phyloP scores from a whole-genome alignment of 208 protist species.

The Trypanosoma mega region DNA sequence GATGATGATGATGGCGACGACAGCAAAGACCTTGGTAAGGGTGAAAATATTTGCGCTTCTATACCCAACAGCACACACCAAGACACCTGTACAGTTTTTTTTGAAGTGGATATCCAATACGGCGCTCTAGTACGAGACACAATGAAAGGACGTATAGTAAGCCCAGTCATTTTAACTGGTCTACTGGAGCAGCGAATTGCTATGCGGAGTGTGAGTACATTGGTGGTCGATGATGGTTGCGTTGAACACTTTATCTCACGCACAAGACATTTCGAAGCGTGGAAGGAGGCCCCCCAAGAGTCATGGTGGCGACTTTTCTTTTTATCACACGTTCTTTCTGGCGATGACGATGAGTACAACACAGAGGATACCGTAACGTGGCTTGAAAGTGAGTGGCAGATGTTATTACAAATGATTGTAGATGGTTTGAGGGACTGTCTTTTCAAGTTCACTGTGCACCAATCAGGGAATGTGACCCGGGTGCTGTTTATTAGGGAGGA shows the following conservation, averaged over 20 bases:
- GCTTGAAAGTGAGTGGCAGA: conserved; percentile 51
- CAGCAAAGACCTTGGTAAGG: too few species aligned
- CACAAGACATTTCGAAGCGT: conserved; percentile 33
- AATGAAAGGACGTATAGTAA: conserved; percentile 1
- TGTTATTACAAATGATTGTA: conserved; percentile 25
- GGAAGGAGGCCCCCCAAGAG: conserved; percentile 22
- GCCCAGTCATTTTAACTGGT: conserved; percentile 4
- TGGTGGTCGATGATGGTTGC: conserved; percentile 37
- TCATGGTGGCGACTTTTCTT: conserved; percentile 48
- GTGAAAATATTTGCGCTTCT: too few species aligned
- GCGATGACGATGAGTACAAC: conserved; percentile 7
- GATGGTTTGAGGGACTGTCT: conserved; percentile 24
- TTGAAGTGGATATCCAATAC: conserved; percentile 28
- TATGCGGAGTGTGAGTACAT: conserved; percentile 37
- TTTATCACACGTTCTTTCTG: conserved; percentile 26
- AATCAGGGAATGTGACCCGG: conserved; percentile 4
- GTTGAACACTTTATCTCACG: conserved; percentile 48
- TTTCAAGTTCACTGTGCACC: conserved; percentile 33
- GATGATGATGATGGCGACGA: too few species aligned
- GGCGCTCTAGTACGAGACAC: conserved; percentile 5
- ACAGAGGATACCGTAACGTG: conserved; percentile 27
- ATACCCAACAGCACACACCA: neutral
- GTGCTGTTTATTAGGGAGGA: conserved; percentile 24
- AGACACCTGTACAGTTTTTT: neutral
- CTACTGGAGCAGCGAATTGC: conserved; percentile 24